phyloP scores from a whole-genome alignment of 257 asterid species.

The Jacaranda copaia region DNA sequence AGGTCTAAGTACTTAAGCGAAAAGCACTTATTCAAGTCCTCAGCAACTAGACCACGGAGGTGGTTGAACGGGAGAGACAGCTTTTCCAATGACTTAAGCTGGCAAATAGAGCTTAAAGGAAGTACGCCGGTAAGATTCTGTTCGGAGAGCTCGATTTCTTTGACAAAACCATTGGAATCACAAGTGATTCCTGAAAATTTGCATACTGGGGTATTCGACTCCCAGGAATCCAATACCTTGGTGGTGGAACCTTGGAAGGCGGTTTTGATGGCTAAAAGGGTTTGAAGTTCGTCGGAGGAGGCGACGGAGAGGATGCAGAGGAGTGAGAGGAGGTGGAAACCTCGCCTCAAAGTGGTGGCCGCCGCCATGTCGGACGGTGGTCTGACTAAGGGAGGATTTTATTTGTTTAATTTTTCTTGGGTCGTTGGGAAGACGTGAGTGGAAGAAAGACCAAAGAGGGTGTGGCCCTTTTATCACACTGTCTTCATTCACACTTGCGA shows the following conservation, averaged over 20 bases:
- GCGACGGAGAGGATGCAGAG: constrained; percentile 48
- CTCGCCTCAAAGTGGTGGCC: constrained; percentile 35
- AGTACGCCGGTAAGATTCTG: constrained; percentile 56
- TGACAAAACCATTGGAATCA: constrained; percentile 49
- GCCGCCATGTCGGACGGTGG: constrained; percentile 51
- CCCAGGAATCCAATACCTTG: constrained; percentile 70
- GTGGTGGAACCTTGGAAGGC: constrained; percentile 53
- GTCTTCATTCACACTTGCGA: constrained; percentile 24
- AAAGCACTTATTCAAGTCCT: constrained; percentile 56
- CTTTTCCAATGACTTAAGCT: constrained; percentile 61
- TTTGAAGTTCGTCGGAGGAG: constrained; percentile 64
- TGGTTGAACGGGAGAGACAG: constrained; percentile 67
- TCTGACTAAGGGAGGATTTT: constrained; percentile 10
- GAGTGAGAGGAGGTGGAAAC: constrained; percentile 41
- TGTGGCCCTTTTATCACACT: constrained; percentile 42
- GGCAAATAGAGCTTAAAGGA: constrained; percentile 59
- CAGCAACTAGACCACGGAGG: constrained; percentile 49
- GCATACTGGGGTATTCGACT: constrained; percentile 39
- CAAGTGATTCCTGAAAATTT: constrained; percentile 71
- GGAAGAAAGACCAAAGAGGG: constrained; percentile 28
- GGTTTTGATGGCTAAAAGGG: constrained; percentile 63
- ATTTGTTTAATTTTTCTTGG: neutral
- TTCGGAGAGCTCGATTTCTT: constrained; percentile 68
- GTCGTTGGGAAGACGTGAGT: constrained; percentile 37
- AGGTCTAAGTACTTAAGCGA: constrained; percentile 65